These are phyloP conservation scores for Tetrahymena elliotti DNA, from an alignment of 73 alveolate genomes.

Conservation along the genomic window DNA sequence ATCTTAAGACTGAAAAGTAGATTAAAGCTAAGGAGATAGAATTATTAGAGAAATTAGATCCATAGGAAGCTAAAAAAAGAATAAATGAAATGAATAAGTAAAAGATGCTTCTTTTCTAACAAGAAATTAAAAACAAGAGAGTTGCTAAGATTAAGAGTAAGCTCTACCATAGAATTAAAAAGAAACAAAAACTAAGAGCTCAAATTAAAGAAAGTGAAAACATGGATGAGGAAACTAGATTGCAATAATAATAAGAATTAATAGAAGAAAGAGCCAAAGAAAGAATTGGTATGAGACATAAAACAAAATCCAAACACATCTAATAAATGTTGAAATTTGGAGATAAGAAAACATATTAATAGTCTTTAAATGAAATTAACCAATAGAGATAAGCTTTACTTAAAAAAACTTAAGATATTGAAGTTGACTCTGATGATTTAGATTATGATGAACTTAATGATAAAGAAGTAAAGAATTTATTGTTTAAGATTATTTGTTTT, in stretches of 20 bases:
- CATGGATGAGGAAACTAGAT: conserved; percentile 48
- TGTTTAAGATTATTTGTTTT: not conserved
- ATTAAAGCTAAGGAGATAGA: conserved; percentile 34
- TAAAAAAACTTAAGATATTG: conserved; percentile 17
- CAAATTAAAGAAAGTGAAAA: conserved; percentile 42
- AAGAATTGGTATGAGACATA: conserved; percentile 49
- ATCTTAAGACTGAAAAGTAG: conserved; percentile 42
- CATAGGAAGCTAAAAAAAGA: conserved; percentile 36
- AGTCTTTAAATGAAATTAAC: conserved; percentile 34
- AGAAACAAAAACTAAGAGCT: conserved; percentile 50
- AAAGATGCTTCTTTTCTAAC: conserved; percentile 49
- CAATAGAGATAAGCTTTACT: conserved; percentile 39
- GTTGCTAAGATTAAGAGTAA: conserved; percentile 56
- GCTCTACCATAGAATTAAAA: conserved; percentile 60
- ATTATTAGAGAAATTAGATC: conserved; percentile 12
- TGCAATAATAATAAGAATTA: conserved; percentile 46
- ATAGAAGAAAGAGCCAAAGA: conserved; percentile 42
- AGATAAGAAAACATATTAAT: conserved; percentile 16
- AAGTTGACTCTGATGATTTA: not conserved
- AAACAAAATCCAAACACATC: conserved; percentile 41
- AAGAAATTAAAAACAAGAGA: conserved; percentile 57
- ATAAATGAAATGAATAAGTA: conserved; percentile 16
- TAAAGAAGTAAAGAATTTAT: conserved; percentile 7
- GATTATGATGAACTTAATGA: conserved; percentile 6
- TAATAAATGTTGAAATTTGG: conserved; percentile 46